These are phyloP conservation scores for Gautieria morchelliformis DNA, from an alignment of 768 basidiomycete species.

Conservation along the genomic window DNA sequence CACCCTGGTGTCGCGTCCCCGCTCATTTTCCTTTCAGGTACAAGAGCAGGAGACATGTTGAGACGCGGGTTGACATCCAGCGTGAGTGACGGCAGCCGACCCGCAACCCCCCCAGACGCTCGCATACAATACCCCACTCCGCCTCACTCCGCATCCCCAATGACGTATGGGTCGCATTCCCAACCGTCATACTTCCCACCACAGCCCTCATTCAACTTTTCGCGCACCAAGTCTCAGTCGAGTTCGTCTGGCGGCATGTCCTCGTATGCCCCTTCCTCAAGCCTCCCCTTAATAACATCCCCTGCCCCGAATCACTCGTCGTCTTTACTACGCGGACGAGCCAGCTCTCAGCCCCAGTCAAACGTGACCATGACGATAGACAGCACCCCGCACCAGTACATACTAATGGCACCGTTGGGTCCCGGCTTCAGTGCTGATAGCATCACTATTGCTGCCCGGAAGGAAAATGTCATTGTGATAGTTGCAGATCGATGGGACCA, in stretches of 20 bases:
- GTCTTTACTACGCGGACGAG: constrained; percentile 1
- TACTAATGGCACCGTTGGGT: constrained; percentile 15
- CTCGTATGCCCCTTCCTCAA: background rate
- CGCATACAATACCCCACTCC: background rate
- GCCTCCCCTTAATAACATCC: constrained; percentile 4
- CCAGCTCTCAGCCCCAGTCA: background rate
- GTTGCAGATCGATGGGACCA: constrained; percentile 19
- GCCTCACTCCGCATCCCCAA: background rate
- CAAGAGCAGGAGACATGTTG: background rate
- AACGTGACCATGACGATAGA: constrained; percentile 17
- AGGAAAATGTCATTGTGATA: constrained; percentile 16
- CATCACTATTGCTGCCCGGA: constrained; percentile 18
- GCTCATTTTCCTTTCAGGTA: background rate
- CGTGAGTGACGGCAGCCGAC: background rate
- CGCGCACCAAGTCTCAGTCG: background rate
- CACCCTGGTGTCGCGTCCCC: background rate
- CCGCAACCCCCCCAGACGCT: background rate
- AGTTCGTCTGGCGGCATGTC: background rate
- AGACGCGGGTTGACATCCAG: background rate
- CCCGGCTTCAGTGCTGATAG: constrained; percentile 16
- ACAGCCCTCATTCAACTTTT: background rate
- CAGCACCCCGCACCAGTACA: constrained; percentile 12
- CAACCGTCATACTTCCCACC: background rate
- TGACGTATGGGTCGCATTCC: background rate
- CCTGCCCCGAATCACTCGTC: background rate